Evolutionary conservation across 345 rosid genomes (phyloP).

Genomic region (Salix purpurea): DNA sequence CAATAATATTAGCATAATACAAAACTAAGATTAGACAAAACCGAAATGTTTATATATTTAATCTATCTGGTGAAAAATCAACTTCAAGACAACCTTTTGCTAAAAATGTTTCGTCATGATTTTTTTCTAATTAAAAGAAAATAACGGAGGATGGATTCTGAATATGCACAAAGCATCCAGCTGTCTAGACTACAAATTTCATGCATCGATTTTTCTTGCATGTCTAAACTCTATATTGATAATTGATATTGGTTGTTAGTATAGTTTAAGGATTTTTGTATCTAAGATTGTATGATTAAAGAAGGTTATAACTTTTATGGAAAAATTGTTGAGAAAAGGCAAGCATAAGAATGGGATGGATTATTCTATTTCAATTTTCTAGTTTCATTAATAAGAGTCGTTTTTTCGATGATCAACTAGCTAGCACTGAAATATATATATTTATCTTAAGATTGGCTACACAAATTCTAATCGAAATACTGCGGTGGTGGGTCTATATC

Average conservation of each 20-base stretch:
- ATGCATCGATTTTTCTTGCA: not conserved
- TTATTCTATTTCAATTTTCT: too few relatives aligned
- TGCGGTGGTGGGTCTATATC: constrained; percentile 17
- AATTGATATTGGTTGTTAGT: not conserved
- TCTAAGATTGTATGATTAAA: too few relatives aligned
- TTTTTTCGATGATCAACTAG: not conserved
- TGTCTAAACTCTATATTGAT: not conserved
- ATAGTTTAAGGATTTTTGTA: too few relatives aligned
- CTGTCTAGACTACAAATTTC: not conserved
- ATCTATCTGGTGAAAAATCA: not conserved
- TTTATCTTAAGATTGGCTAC: not conserved
- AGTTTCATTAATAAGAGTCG: not conserved
- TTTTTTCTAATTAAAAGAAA: not conserved
- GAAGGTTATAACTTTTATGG: too few relatives aligned
- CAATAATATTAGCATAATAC: not conserved
- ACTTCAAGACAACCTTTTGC: not conserved
- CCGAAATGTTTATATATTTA: not conserved
- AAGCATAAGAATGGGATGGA: too few relatives aligned
- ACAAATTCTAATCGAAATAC: not conserved
- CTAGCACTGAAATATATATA: not conserved
- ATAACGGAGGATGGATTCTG: not conserved
- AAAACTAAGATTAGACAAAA: not conserved
- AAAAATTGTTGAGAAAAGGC: too few relatives aligned
- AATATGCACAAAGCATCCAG: not conserved
- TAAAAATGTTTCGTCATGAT: not conserved